Conservation (phyloP, 1,284 basidiomycete species). For the Heliocybe sulcata region DNA sequence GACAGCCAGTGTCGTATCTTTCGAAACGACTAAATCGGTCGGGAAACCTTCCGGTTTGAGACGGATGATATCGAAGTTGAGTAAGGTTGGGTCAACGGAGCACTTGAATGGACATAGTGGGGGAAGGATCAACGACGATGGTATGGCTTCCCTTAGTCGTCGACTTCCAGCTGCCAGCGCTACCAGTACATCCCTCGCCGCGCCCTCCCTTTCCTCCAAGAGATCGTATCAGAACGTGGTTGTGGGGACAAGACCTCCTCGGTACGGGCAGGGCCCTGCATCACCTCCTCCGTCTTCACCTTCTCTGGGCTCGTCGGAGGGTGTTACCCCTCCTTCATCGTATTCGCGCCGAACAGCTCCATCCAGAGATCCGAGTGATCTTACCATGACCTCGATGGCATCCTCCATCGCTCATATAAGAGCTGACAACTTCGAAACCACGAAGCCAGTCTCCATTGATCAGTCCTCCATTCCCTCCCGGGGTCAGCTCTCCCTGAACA, state of each 20-base stretch:
- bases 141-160: not conserved
- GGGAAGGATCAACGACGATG: slow-evolving; percentile 16
- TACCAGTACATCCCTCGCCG: slow-evolving; percentile 11
- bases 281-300: slow-evolving; percentile 12
- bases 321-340: not conserved
- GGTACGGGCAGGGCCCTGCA: slow-evolving; percentile 1
- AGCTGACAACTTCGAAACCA: not conserved
- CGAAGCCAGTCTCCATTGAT: not conserved
- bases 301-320: not conserved
- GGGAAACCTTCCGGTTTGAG: slow-evolving; percentile 54
- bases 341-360: not conserved
- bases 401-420: not conserved
- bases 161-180: slow-evolving; percentile 1
- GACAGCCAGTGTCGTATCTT: slow-evolving; percentile 27
- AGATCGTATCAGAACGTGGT: slow-evolving; percentile 20
- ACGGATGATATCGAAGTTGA: slow-evolving; percentile 73
- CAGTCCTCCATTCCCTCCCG: not conserved
- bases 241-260: slow-evolving; percentile 21
- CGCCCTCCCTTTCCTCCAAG: slow-evolving; percentile 10
- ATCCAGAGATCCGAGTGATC: not conserved
- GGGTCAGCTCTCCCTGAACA: not conserved
- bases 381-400: not conserved
- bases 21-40: slow-evolving; percentile 33
- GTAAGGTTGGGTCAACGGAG: slow-evolving; percentile 46
- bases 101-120: slow-evolving; percentile 20